Percentiles rank a stretch among this genome's conserved stretches.
Evolutionary conservation across 495 filamentous ascomycete genomes (phyloP).

Genomic region (Penicillium crystallinum): DNA sequence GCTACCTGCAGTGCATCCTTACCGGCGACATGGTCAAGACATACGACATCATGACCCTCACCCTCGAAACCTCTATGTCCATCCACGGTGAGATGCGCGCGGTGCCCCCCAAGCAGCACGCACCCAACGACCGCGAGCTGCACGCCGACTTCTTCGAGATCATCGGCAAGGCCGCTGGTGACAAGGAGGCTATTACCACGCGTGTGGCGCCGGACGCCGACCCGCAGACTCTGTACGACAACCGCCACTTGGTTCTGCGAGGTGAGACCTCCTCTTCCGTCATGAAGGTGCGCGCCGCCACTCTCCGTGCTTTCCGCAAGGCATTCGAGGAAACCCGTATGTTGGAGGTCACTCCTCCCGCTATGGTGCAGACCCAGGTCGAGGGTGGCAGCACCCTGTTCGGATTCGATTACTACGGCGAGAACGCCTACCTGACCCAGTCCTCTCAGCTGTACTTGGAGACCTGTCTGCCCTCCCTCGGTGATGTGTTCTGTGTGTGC

Average conservation of each 20-base stretch:
- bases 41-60: slow-evolving; percentile 85
- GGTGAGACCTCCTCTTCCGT: slow-evolving; percentile 82
- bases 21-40: slow-evolving; percentile 81
- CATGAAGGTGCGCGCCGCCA: slow-evolving; percentile 84
- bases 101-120: slow-evolving; percentile 71
- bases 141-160: slow-evolving; percentile 92
- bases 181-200: slow-evolving; percentile 91
- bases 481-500: slow-evolving; percentile 95
- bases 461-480: slow-evolving; percentile 83
- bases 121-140: slow-evolving; percentile 84
- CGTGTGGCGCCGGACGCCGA: slow-evolving; percentile 78
- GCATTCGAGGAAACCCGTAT: slow-evolving; percentile 74
- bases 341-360: slow-evolving; percentile 83
- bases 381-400: slow-evolving; percentile 96
- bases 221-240: slow-evolving; percentile 74
- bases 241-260: slow-evolving; percentile 86
- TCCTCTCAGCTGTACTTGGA: slow-evolving; percentile 98
- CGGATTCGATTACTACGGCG: slow-evolving; percentile 88
- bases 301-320: slow-evolving; percentile 77
- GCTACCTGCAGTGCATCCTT: slow-evolving; percentile 83
- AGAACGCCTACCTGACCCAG: slow-evolving; percentile 92
- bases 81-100: slow-evolving; percentile 85
- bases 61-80: slow-evolving; percentile 81
- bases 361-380: slow-evolving; percentile 98
- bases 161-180: slow-evolving; percentile 76